Conservation (phyloP, 495 filamentous ascomycete species). For the Aspergillus sclerotioniger region DNA sequence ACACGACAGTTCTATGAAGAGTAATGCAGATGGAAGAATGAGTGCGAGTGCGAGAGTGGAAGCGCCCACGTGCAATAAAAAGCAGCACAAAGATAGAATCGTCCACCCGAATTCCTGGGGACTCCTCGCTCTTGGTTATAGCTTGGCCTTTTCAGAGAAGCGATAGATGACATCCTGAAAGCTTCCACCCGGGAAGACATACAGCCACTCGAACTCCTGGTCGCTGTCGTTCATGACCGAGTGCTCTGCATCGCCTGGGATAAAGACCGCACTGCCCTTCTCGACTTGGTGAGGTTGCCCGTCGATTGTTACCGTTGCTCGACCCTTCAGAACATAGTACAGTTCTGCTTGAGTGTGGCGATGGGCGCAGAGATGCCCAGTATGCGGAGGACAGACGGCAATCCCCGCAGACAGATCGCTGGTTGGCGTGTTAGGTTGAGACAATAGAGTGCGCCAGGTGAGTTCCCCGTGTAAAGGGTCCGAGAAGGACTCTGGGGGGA, state of each 20-base stretch:
- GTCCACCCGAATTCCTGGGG: too few species aligned
- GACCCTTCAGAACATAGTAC: constrained; percentile 36
- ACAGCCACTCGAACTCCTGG: constrained; percentile 31
- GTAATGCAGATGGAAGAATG: background rate
- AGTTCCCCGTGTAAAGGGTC: constrained; percentile 17
- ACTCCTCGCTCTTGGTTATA: background rate
- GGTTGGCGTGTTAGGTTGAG: constrained; percentile 24
- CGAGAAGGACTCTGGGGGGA: constrained; percentile 22
- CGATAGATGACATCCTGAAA: constrained; percentile 39
- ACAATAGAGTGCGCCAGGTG: constrained; percentile 39
- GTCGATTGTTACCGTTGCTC: constrained; percentile 29
- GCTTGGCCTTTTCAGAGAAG: constrained; percentile 15
- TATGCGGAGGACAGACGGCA: constrained; percentile 24
- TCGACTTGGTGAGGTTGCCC: constrained; percentile 19
- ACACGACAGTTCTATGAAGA: too few species aligned
- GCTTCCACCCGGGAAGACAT: constrained; percentile 32
- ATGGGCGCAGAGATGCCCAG: constrained; percentile 31
- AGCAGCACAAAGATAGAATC: background rate
- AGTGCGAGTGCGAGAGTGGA: background rate
- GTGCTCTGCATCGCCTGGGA: constrained; percentile 37
- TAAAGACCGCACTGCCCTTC: constrained; percentile 31
- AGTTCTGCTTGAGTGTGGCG: constrained; percentile 38
- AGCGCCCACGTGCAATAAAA: background rate
- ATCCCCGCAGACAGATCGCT: constrained; percentile 33
- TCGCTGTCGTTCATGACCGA: constrained; percentile 29